Evolutionary conservation across 2,329 filamentous ascomycete species (phyloP), one percentile per base, ranked within the genome.

Genomic region (Neurospora crassa): DNA sequence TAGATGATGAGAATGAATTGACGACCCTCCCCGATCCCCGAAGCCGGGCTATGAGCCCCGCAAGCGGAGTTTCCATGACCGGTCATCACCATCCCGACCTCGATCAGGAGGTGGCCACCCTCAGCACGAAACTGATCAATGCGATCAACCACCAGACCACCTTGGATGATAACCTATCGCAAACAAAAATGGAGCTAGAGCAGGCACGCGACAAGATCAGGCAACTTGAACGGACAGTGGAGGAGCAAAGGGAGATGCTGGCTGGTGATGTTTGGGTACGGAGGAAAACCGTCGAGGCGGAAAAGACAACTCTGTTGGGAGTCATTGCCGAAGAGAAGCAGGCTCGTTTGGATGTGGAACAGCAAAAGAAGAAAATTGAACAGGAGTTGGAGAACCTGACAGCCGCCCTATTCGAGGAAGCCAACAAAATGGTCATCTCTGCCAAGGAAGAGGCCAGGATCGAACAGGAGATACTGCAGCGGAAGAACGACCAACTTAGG

Each of bases 81-180:
- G 79, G 77, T 63, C 76, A 78, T 7, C 85, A 83, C 67, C 86
- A 88, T 73, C 86, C 87, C 5, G 88, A 88, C 71, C 81, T 89
- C 29, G 86, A 86, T 74, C 84, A 87, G 71, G 96, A 98, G 81
- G 93, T 99, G 40, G 92, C 95, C 8, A 90, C 92, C 7, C 85
- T 99, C 41, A 98, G 94, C 82, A 95, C 94, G 68, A 99, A 99
- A 81, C 89, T 99, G 74, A 95, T 99, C 76, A 95, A 96, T 78
- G 95, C 96, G 67, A 97, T 99, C 82, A 99, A 99, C 79, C 92
- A 97, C 80, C 94, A 97, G 81, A 97, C 94, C 8, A 90, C 88
- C 29, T 87, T 99, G 67, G 96, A 98, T 80, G 96, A 99, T 80
- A 92, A 89, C 12, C 85, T 99, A 20, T 91, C 93, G 68, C 90